Conservation (phyloP, 345 rosid genomes). For the Moricandia arvensis region DNA sequence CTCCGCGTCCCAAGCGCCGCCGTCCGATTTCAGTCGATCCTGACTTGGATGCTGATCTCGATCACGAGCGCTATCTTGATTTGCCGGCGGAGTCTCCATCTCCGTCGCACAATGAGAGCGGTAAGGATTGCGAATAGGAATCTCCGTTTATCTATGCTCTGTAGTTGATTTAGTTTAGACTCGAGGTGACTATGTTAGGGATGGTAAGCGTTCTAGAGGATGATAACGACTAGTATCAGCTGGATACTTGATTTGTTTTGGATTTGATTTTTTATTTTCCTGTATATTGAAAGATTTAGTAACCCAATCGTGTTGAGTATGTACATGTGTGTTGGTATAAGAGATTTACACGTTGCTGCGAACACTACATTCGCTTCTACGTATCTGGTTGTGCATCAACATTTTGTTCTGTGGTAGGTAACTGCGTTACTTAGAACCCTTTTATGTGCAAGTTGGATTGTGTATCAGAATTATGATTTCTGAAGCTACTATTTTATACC, state of each 20-base stretch:
- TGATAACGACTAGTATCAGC: neutral
- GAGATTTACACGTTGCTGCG: neutral
- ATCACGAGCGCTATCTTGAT: slow-evolving; percentile 80
- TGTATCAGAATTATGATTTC: neutral
- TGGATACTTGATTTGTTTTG: neutral
- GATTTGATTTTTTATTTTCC: neutral
- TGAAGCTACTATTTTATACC: slow-evolving; percentile 6
- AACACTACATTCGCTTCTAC: neutral
- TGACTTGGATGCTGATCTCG: slow-evolving; percentile 60
- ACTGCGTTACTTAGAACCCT: too few relatives aligned
- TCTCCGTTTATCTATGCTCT: neutral
- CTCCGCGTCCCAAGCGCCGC: slow-evolving; percentile 63
- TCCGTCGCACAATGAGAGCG: slow-evolving; percentile 49
- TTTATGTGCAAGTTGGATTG: neutral
- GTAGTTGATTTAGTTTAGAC: neutral
- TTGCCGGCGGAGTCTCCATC: slow-evolving; percentile 44
- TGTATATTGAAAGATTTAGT: neutral
- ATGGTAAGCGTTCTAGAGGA: neutral
- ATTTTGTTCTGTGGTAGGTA: too few relatives aligned
- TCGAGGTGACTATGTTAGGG: neutral
- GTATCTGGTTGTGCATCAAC: too few relatives aligned
- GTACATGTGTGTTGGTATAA: neutral
- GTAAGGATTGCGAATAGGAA: slow-evolving; percentile 18
- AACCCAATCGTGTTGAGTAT: neutral
- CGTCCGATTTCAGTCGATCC: slow-evolving; percentile 36